These are phyloP conservation scores for Vitis labrusca DNA, from an alignment of 164 flowering plant genomes.

Conservation along the genomic window DNA sequence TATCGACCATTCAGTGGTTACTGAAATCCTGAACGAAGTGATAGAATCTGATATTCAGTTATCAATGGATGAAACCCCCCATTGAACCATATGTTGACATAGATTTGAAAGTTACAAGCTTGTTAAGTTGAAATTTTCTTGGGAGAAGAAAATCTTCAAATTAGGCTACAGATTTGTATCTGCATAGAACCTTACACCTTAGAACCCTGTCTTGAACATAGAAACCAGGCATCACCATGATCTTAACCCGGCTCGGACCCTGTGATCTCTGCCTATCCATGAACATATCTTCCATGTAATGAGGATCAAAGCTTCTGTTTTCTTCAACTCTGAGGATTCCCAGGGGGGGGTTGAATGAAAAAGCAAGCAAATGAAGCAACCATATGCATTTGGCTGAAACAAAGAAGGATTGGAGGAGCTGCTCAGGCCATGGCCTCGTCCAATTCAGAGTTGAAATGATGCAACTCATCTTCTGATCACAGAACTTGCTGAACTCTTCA, in stretches of 20 bases:
- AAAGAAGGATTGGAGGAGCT: constrained; percentile 85
- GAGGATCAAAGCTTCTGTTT: constrained; percentile 64
- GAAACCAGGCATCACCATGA: constrained; percentile 97
- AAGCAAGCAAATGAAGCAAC: constrained; percentile 91
- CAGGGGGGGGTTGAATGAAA: constrained; percentile 73
- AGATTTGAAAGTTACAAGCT: constrained; percentile 8
- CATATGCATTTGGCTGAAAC: constrained; percentile 90
- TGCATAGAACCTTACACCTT: constrained; percentile 84
- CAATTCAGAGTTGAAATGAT: constrained; percentile 66
- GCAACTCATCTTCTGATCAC: constrained; percentile 92
- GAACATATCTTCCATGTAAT: constrained; percentile 81
- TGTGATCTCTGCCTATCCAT: constrained; percentile 51
- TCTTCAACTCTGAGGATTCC: constrained; percentile 78
- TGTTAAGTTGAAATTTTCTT: constrained; percentile 2
- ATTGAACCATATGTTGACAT: not conserved
- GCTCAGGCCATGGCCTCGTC: constrained; percentile 92
- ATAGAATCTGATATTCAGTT: too few relatives aligned
- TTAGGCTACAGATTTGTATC: constrained; percentile 50
- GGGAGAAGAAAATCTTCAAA: not conserved
- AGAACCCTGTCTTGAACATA: constrained; percentile 75
- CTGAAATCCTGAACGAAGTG: too few relatives aligned
- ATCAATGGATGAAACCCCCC: too few relatives aligned
- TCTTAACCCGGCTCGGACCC: constrained; percentile 58
- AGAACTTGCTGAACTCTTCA: constrained; percentile 88
- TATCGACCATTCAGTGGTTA: too few relatives aligned